Conservation (phyloP, 352 stramenopile species). For the Phytophthora ohioensis region DNA sequence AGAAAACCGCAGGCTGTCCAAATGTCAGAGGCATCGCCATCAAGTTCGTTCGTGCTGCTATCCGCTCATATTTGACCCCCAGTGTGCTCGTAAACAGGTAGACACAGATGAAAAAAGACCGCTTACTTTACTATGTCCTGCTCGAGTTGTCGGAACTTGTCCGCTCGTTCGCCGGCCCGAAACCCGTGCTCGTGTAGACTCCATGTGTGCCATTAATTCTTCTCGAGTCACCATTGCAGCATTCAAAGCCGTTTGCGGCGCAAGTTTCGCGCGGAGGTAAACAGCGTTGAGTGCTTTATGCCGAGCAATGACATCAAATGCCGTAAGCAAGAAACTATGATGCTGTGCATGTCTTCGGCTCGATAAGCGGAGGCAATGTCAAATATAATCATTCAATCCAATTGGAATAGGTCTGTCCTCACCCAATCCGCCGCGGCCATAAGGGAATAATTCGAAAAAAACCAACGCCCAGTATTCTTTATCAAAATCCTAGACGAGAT, state of each 20-base stretch:
- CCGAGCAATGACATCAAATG: background rate
- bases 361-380: too few relatives aligned
- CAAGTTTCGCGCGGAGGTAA: too few relatives aligned
- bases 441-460: constrained; percentile 12
- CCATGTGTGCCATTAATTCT: background rate
- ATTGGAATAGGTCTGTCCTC: too few relatives aligned
- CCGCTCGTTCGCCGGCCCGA: background rate
- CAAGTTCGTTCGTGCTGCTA: too few relatives aligned
- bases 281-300: background rate
- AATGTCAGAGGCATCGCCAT: too few relatives aligned
- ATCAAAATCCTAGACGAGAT: constrained; percentile 6
- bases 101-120: too few relatives aligned
- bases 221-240: background rate
- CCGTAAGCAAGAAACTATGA: background rate
- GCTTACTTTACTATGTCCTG: too few relatives aligned
- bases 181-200: background rate
- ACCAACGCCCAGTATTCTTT: background rate
- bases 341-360: too few relatives aligned
- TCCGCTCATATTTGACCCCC: too few relatives aligned
- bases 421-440: background rate
- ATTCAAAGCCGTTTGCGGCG: background rate
- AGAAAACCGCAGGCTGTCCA: too few relatives aligned
- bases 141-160: background rate
- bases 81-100: too few relatives aligned
- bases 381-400: too few relatives aligned